Conservation (phyloP, 2,329 filamentous ascomycete species). For the Colletotrichum navitas region DNA sequence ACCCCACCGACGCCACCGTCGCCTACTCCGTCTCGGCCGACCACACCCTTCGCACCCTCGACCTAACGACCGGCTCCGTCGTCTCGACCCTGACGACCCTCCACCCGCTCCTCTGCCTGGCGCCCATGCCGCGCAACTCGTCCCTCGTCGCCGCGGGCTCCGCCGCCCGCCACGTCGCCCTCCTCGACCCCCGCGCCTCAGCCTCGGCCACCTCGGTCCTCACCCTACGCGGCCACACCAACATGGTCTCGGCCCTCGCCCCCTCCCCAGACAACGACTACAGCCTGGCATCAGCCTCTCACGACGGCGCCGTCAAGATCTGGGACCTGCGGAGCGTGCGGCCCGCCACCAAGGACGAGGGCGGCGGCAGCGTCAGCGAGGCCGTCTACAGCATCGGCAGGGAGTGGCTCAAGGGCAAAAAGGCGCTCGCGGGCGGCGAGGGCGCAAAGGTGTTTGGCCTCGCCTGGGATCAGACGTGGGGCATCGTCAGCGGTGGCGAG, state of each 20-base stretch:
- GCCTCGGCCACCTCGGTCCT: conserved; percentile 83
- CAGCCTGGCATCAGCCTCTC: conserved; percentile 88
- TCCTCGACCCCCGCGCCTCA: conserved; percentile 89
- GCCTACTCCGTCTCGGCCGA: conserved; percentile 94
- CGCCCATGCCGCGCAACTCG: conserved; percentile 76
- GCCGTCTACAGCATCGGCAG: conserved; percentile 81
- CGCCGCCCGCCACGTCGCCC: conserved; percentile 85
- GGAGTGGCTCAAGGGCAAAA: conserved; percentile 76
- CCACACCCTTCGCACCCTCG: conserved; percentile 90
- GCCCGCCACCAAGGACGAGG: conserved; percentile 69
- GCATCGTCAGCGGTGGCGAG: conserved; percentile 92
- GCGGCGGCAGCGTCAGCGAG: conserved; percentile 76
- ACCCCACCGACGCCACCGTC: conserved; percentile 85
- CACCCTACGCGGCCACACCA: conserved; percentile 91
- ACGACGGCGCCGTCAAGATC: conserved; percentile 91
- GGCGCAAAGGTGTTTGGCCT: conserved; percentile 93
- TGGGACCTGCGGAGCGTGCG: conserved; percentile 89
- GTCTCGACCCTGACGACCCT: conserved; percentile 88
- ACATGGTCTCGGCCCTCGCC: conserved; percentile 66
- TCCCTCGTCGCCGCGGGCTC: conserved; percentile 79
- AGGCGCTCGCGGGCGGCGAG: conserved; percentile 78
- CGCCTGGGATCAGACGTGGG: conserved; percentile 85
- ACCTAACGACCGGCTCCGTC: conserved; percentile 82
- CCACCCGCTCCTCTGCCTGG: conserved; percentile 84
- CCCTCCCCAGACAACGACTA: conserved; percentile 76